Evolutionary conservation across 805 yeast genomes (phyloP).

Genomic region (Nakazawaea pomicola): DNA sequence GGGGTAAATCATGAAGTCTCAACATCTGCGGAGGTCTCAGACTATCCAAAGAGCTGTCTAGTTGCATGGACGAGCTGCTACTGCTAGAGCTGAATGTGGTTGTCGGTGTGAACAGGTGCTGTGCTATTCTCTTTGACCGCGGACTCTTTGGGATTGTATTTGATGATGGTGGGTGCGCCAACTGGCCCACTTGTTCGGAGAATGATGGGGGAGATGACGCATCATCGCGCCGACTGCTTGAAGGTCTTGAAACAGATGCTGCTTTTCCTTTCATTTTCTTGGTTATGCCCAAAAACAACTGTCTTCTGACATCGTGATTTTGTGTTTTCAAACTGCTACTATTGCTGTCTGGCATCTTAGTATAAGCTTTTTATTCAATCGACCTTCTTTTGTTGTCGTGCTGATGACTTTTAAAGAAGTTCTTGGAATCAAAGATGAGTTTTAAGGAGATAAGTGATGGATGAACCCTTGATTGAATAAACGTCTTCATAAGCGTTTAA

Average conservation of each 20-base stretch:
- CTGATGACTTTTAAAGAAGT: no score
- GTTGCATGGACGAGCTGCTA: neutral
- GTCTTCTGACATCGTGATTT: conserved; percentile 27
- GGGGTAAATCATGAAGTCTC: no score
- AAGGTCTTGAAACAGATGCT: neutral
- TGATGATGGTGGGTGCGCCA: conserved; percentile 1
- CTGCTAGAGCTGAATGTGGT: neutral
- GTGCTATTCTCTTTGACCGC: conserved; percentile 2
- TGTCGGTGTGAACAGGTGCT: conserved; percentile 8
- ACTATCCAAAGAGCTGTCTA: neutral
- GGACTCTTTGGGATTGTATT: conserved; percentile 5
- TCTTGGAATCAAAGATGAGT: no score
- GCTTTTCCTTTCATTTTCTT: conserved; percentile 17
- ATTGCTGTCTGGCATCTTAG: neutral
- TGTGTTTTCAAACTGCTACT: conserved; percentile 13
- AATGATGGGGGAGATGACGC: neutral
- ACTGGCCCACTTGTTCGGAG: neutral
- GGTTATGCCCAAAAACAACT: conserved; percentile 29
- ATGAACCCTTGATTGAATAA: no score
- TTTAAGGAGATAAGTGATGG: no score
- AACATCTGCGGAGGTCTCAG: neutral
- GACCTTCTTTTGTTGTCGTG: no score
- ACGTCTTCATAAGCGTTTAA: no score
- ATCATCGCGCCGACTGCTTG: conserved; percentile 1
- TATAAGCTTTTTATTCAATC: neutral